Percentiles rank a stretch among this genome's conserved stretches.
phyloP scores from a whole-genome alignment of 768 basidiomycete genomes.

The Boletus sp. region DNA sequence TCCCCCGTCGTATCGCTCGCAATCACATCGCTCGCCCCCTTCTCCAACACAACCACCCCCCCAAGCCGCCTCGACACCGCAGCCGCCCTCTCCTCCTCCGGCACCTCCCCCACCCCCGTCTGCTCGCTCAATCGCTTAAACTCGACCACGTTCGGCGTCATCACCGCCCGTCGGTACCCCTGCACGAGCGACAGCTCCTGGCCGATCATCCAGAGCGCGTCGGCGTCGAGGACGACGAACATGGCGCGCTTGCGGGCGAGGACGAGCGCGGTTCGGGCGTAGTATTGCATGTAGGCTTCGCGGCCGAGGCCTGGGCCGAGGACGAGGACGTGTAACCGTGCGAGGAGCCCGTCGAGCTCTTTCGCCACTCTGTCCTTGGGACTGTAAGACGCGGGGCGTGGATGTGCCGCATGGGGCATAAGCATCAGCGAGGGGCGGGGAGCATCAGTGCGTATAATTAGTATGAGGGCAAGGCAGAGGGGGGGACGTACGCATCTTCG shows the following conservation, averaged over 20 bases:
- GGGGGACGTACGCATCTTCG: slow-evolving; percentile 54
- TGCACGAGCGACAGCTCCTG: slow-evolving; percentile 68
- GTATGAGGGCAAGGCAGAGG: background rate
- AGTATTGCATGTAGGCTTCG: slow-evolving; percentile 84
- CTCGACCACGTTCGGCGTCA: slow-evolving; percentile 95
- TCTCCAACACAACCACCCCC: slow-evolving; percentile 87
- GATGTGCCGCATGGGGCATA: too few relatives aligned
- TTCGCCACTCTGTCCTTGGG: slow-evolving; percentile 44
- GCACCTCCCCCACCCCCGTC: slow-evolving; percentile 51
- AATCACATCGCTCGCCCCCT: slow-evolving; percentile 80
- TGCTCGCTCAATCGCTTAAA: slow-evolving; percentile 81
- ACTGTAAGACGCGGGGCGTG: slow-evolving; percentile 32
- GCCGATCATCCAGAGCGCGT: slow-evolving; percentile 82
- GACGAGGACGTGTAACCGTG: slow-evolving; percentile 87
- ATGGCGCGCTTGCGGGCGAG: slow-evolving; percentile 73
- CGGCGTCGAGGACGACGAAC: slow-evolving; percentile 93
- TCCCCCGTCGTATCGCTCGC: slow-evolving; percentile 68
- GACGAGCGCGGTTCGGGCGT: slow-evolving; percentile 69
- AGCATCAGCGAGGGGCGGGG: too few relatives aligned
- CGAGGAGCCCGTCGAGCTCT: slow-evolving; percentile 64
- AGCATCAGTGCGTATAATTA: background rate
- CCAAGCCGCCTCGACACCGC: slow-evolving; percentile 72
- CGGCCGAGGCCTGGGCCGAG: slow-evolving; percentile 95
- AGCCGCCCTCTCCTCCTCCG: slow-evolving; percentile 53
- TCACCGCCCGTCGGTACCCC: slow-evolving; percentile 82